Conservation (phyloP, 805 yeast species). For the Yamadazyma ubonensis region DNA sequence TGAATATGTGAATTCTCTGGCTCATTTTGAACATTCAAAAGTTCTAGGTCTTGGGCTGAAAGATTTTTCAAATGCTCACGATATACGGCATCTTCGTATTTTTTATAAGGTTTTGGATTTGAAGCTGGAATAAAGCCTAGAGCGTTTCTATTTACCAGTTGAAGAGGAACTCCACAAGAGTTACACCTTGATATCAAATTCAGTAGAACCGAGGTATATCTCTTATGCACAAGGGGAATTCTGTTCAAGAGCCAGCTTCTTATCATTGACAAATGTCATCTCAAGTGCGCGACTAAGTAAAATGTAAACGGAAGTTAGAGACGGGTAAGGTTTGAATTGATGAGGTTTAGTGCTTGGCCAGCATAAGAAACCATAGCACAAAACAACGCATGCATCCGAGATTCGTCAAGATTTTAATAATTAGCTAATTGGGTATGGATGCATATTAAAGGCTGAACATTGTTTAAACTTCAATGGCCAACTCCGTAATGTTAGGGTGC, state of each 20-base stretch:
- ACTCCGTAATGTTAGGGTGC: no score
- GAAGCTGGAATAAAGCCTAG: conserved; percentile 13
- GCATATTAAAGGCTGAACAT: no score
- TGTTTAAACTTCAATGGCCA: no score
- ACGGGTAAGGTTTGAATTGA: no score
- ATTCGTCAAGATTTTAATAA: no score
- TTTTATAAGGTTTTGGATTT: conserved; percentile 10
- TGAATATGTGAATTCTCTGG: not conserved
- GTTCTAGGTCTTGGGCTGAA: conserved; percentile 18
- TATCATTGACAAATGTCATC: conserved; percentile 1
- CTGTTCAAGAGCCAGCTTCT: not conserved
- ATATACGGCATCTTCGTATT: conserved; percentile 26
- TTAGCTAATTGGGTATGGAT: no score
- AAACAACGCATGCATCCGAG: no score
- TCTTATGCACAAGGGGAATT: not conserved
- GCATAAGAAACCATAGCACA: no score
- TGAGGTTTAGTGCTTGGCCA: no score
- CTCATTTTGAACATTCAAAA: conserved; percentile 2
- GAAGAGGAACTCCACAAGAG: conserved; percentile 60
- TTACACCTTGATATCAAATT: conserved; percentile 35
- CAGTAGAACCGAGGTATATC: conserved; percentile 1
- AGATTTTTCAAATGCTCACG: conserved; percentile 19
- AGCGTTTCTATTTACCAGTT: conserved; percentile 22
- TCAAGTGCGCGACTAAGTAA: not conserved
- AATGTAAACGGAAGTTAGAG: no score